These are phyloP conservation scores for Xylaria curta DNA, from an alignment of 495 filamentous ascomycete genomes.

Conservation along the genomic window DNA sequence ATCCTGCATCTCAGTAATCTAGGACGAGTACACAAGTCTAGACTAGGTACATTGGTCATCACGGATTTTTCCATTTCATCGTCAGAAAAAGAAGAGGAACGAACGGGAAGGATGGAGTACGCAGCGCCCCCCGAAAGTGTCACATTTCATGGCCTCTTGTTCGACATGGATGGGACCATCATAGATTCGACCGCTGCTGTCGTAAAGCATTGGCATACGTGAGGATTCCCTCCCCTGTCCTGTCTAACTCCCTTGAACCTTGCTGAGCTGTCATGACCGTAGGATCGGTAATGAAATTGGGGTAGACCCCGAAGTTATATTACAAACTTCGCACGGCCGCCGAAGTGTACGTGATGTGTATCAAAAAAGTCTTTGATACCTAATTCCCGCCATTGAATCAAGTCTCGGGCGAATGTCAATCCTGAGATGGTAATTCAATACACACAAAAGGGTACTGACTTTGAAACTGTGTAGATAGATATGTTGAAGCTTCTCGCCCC, in stretches of 20 bases:
- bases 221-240: slow-evolving; percentile 41
- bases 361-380: background rate
- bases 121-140: slow-evolving; percentile 64
- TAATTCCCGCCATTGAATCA: background rate
- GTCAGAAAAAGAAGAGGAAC: background rate
- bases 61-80: background rate
- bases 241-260: slow-evolving; percentile 1
- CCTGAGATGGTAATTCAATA: background rate
- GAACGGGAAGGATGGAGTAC: slow-evolving; percentile 49
- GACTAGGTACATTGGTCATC: background rate
- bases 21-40: background rate
- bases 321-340: slow-evolving; percentile 88
- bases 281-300: slow-evolving; percentile 85
- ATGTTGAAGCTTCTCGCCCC: slow-evolving; percentile 67
- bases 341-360: slow-evolving; percentile 80
- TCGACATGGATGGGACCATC: slow-evolving; percentile 92
- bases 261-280: slow-evolving; percentile 13
- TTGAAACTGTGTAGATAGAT: slow-evolving; percentile 21
- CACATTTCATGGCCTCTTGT: slow-evolving; percentile 79
- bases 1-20: background rate
- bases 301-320: slow-evolving; percentile 79
- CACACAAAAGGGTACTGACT: background rate
- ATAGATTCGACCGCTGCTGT: slow-evolving; percentile 84
- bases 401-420: background rate
- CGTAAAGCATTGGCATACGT: slow-evolving; percentile 90